These are phyloP conservation scores for Pseudogymnoascus sp. DNA, from an alignment of 2,329 filamentous ascomycete species.

Conservation along the genomic window DNA sequence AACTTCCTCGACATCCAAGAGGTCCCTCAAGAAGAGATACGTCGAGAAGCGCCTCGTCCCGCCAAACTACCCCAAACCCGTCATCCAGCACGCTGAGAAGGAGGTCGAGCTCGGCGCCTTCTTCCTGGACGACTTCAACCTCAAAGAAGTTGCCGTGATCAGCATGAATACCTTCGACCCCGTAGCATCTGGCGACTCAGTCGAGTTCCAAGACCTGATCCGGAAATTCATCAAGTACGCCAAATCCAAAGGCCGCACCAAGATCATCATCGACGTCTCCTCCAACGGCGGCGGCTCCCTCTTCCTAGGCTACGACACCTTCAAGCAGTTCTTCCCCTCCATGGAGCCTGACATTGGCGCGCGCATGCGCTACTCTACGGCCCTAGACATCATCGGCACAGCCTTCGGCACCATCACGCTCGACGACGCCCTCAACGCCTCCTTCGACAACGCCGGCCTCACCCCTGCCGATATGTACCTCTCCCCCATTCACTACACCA, in stretches of 20 bases:
- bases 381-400: conserved; percentile 17
- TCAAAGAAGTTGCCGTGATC: conserved; percentile 25
- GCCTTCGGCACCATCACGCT: background rate
- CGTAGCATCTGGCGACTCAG: conserved; percentile 18
- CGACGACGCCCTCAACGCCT: background rate
- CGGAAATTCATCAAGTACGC: conserved; percentile 37
- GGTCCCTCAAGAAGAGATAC: conserved; percentile 14
- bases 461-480: background rate
- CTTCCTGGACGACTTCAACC: conserved; percentile 20
- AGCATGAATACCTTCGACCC: conserved; percentile 28
- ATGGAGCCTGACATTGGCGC: conserved; percentile 22
- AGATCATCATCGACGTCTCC: conserved; percentile 55
- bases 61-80: background rate
- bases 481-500: background rate
- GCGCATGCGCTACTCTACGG: conserved; percentile 18
- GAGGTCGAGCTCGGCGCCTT: conserved; percentile 7
- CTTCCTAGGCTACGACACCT: conserved; percentile 38
- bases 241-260: conserved; percentile 41
- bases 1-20: conserved; percentile 10
- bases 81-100: conserved; percentile 4
- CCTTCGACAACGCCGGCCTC: background rate
- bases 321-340: conserved; percentile 32
- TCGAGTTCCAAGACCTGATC: conserved; percentile 23
- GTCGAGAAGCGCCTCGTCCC: conserved; percentile 10
- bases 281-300: conserved; percentile 51